Evolutionary conservation across 495 filamentous ascomycete genomes (phyloP), one percentile per base, ranked within the genome.

Genomic region (Annulohypoxylon nitens): DNA sequence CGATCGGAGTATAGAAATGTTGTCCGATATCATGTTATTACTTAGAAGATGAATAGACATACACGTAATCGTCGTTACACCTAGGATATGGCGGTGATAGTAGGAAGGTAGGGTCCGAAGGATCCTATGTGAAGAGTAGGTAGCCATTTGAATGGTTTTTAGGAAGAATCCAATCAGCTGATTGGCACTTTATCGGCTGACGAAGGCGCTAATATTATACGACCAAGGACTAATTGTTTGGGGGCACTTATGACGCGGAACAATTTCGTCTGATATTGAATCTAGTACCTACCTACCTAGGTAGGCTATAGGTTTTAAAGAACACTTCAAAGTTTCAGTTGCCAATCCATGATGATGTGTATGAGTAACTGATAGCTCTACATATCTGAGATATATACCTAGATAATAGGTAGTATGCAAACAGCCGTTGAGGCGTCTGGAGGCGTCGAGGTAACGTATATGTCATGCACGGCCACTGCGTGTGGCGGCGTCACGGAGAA

Each of bases 81-180:
- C 30, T 34, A n/a, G n/a, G 26, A 34, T 34, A 55, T 12, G 6
- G 6, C 53, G 4, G n/a, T 37, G 18, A 20, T 37, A 33, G 8
- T 12, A 14, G 53, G 30, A 57, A 36, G 25, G 36, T 12, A 10
- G 30, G 53, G 53, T 57, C 53, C 33, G 33, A 57, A 57, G 53
- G 53, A 57, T 57, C 4, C n/a, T 20, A 2, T 37, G n/a, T 2
- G 4, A 14, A 33, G 33, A 57, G 30, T 37, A 0, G 18, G 30
- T 37, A 0, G 18, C 11, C 3, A 55, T 33, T 16, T 34, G 2
- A 5, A 34, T 3, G 11, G 26, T 10, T 12, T 33, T 11, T 34
- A 51, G 30, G 30, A 30, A 30, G 1, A 34, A 26, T 33, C 11
- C 14, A 55, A 33, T 55, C 18, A 57, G 33, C 53, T 36, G n/a